Conservation (phyloP, 2,329 filamentous ascomycete genomes). For the Sporothrix globosa region DNA sequence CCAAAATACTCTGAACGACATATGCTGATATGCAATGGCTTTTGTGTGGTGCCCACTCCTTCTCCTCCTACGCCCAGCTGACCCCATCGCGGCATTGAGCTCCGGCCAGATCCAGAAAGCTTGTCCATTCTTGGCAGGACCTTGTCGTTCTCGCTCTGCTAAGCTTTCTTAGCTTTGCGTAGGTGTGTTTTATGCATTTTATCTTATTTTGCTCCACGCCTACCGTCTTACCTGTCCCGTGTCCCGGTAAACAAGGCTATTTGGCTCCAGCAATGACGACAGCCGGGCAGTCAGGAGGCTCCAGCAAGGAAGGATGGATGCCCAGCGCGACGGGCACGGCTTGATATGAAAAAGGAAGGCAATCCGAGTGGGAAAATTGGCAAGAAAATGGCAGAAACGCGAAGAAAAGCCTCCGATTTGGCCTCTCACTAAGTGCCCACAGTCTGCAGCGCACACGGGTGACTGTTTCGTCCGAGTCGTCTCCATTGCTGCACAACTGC, state of each 20-base stretch:
- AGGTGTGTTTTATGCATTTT: not conserved
- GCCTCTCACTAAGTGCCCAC: not conserved
- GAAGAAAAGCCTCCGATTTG: not conserved
- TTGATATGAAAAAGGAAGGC: slow-evolving; percentile 14
- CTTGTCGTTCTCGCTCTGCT: not conserved
- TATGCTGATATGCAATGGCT: too few species aligned
- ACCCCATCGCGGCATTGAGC: not conserved
- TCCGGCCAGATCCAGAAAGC: slow-evolving; percentile 20
- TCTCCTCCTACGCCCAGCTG: not conserved
- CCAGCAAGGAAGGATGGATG: not conserved
- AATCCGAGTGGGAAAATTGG: not conserved
- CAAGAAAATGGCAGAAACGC: not conserved
- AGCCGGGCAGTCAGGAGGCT: not conserved
- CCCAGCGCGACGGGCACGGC: slow-evolving; percentile 16
- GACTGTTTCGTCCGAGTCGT: too few species aligned
- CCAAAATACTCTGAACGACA: not conserved
- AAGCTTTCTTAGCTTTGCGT: too few species aligned
- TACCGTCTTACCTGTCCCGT: not conserved
- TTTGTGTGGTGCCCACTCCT: not conserved
- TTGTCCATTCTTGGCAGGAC: slow-evolving; percentile 30
- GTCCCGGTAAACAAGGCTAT: slow-evolving; percentile 4
- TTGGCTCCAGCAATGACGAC: slow-evolving; percentile 2
- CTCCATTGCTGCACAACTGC: not conserved
- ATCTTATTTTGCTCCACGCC: not conserved
- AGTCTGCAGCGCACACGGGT: not conserved